phyloP scores from a whole-genome alignment of 78 protist species.

The Guillardia theta region DNA sequence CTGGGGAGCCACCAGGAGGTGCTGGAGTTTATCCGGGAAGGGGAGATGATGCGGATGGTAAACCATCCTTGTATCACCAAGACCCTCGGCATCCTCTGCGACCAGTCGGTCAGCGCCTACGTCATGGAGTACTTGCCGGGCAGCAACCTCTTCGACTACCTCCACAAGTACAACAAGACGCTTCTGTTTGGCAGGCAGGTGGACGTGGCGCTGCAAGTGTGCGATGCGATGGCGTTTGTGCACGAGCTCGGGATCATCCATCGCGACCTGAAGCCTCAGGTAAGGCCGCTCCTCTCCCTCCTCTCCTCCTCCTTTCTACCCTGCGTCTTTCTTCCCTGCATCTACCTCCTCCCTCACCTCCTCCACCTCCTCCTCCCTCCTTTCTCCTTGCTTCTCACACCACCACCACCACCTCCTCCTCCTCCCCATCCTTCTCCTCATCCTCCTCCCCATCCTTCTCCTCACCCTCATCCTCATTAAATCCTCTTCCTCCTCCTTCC shows the following conservation, averaged over 20 bases:
- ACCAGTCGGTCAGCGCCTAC: not conserved
- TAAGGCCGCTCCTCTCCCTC: too few relatives aligned
- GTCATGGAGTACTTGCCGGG: not conserved
- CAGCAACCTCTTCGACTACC: not conserved
- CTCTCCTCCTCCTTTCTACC: too few relatives aligned
- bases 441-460: too few relatives aligned
- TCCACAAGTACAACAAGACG: not conserved
- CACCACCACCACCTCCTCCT: too few relatives aligned
- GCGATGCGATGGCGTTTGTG: slow-evolving; percentile 11
- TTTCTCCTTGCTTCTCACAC: too few relatives aligned
- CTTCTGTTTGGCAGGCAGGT: not conserved
- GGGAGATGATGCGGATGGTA: not conserved
- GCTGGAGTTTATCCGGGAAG: not conserved
- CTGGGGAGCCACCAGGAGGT: not conserved
- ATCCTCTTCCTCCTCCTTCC: too few relatives aligned
- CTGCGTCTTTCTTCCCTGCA: too few relatives aligned
- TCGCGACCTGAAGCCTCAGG: slow-evolving; percentile 33
- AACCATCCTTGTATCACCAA: not conserved
- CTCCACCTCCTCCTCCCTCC: too few relatives aligned
- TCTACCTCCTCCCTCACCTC: too few relatives aligned
- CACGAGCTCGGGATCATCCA: not conserved
- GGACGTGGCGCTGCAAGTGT: not conserved
- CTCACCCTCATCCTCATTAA: too few relatives aligned
- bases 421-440: too few relatives aligned
- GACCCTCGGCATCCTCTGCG: not conserved